Conservation (phyloP, 352 stramenopile genomes). For the Phytophthora quininea region DNA sequence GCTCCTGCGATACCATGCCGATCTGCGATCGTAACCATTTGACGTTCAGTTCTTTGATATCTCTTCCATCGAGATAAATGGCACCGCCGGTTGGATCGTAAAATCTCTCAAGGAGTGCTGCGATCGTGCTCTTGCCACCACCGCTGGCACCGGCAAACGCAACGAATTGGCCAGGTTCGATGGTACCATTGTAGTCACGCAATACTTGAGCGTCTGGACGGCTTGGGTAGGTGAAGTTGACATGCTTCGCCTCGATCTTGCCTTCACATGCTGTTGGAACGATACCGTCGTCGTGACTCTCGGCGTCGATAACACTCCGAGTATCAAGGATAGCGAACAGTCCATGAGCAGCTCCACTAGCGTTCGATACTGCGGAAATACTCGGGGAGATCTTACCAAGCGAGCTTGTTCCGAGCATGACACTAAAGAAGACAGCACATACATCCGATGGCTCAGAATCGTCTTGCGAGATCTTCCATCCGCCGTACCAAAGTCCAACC, state of each 20-base stretch:
- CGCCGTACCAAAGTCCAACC: constrained; percentile 39
- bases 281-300: not conserved
- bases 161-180: constrained; percentile 17
- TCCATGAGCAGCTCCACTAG: constrained; percentile 10
- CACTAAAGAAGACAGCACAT: constrained; percentile 30
- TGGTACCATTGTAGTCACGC: constrained; percentile 23
- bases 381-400: constrained; percentile 33
- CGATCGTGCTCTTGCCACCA: constrained; percentile 41
- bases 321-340: not conserved
- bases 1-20: constrained; percentile 72
- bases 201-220: constrained; percentile 22
- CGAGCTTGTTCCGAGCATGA: constrained; percentile 32
- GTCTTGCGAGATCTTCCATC: constrained; percentile 26
- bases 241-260: constrained; percentile 8
- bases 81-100: constrained; percentile 77
- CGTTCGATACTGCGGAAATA: constrained; percentile 22
- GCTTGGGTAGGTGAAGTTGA: constrained; percentile 29
- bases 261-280: constrained; percentile 1
- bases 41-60: constrained; percentile 32
- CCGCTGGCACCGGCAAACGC: constrained; percentile 25
- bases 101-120: constrained; percentile 76
- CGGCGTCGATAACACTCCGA: not conserved
- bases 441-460: constrained; percentile 17
- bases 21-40: constrained; percentile 33
- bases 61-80: constrained; percentile 72